Evolutionary conservation across 176 grass and related monocot species (phyloP).

Genomic region (Lolium perenne): DNA sequence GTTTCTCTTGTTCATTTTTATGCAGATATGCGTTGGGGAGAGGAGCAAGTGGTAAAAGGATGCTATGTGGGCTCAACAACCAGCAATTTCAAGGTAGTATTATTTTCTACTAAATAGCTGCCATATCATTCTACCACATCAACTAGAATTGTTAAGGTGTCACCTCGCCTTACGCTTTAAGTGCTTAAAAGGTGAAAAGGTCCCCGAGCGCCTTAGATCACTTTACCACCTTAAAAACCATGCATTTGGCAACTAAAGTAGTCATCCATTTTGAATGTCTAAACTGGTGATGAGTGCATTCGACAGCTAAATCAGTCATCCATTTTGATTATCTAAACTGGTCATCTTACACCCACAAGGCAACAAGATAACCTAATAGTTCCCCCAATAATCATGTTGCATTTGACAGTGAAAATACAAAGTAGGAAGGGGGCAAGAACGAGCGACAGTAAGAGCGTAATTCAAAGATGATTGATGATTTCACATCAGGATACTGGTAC

Average conservation of each 20-base stretch:
- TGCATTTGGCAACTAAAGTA: no score
- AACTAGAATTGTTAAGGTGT: no score
- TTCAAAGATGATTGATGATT: not conserved
- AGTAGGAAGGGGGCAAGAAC: conserved; percentile 5
- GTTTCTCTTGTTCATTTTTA: not conserved
- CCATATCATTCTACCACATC: no score
- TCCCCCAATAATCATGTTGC: not conserved
- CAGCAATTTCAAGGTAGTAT: no score
- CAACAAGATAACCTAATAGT: not conserved
- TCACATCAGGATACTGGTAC: conserved; percentile 44
- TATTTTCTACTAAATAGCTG: no score
- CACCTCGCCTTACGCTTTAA: no score
- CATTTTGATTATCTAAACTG: not conserved
- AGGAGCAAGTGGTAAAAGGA: no score
- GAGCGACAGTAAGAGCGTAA: not conserved
- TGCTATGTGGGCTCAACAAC: no score
- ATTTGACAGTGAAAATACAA: not conserved
- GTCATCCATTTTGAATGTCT: conserved; percentile 11
- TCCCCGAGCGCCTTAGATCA: no score
- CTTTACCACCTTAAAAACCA: no score
- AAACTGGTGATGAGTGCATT: conserved; percentile 23
- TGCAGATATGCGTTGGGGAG: no score
- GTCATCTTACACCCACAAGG: conserved; percentile 17
- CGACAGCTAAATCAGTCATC: conserved; percentile 10
- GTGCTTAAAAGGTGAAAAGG: no score